Conservation (phyloP, 2,329 filamentous ascomycete genomes). For the Penicillium sp. region DNA sequence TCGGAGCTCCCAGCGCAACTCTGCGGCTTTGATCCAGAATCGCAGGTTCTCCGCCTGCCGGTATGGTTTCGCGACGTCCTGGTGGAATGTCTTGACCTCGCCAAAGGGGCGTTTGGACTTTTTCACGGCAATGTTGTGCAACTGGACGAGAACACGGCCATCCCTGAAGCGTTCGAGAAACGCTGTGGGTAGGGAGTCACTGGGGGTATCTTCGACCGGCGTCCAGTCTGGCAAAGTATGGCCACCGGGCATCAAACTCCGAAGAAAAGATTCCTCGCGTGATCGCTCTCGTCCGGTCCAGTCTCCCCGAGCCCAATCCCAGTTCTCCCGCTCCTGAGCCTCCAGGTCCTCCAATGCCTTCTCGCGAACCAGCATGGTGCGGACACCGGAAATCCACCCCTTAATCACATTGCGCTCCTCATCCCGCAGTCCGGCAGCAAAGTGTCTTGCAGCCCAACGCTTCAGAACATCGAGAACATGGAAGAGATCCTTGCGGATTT, state of each 20-base stretch:
- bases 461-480: constrained; percentile 87
- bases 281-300: constrained; percentile 74
- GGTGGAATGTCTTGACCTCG: constrained; percentile 82
- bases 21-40: constrained; percentile 94
- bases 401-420: constrained; percentile 76
- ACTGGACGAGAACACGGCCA: constrained; percentile 74
- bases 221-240: constrained; percentile 68
- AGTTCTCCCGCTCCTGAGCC: constrained; percentile 66
- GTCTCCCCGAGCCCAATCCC: constrained; percentile 76
- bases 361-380: constrained; percentile 72
- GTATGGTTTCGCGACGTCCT: constrained; percentile 93
- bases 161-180: constrained; percentile 74
- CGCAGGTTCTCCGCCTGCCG: constrained; percentile 88
- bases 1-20: constrained; percentile 86
- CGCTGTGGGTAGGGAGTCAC: constrained; percentile 51
- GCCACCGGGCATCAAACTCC: constrained; percentile 62
- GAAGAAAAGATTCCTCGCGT: constrained; percentile 77
- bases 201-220: constrained; percentile 48
- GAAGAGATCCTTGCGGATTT: constrained; percentile 79
- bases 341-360: constrained; percentile 74
- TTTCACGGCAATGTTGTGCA: constrained; percentile 86
- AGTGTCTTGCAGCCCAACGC: constrained; percentile 83
- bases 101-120: constrained; percentile 85
- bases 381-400: constrained; percentile 76
- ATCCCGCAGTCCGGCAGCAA: constrained; percentile 74